phyloP scores from a whole-genome alignment of 192 early-diverging fungal genomes.

The Coemansia sp. region DNA sequence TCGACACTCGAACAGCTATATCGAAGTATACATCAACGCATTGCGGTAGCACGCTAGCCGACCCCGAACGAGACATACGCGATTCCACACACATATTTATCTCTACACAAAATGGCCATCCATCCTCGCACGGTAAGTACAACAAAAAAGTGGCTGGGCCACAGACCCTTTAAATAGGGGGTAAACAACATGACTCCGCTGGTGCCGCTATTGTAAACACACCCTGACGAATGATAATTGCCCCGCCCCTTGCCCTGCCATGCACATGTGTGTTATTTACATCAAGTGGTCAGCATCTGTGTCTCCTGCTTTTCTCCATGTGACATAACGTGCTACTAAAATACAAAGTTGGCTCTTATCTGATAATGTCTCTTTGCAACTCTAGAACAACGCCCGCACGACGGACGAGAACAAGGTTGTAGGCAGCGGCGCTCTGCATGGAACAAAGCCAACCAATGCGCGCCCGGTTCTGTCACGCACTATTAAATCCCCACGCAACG shows the following conservation, averaged over 20 bases:
- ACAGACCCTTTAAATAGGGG: neutral
- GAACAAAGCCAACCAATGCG: neutral
- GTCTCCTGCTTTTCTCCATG: neutral
- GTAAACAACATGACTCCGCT: neutral
- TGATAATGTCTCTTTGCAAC: neutral
- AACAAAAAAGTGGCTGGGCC: neutral
- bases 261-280: neutral
- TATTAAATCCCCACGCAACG: neutral
- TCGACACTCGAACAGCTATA: neutral
- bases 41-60: neutral
- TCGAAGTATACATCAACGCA: neutral
- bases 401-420: neutral
- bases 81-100: neutral
- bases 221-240: no score
- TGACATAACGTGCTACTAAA: neutral
- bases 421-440: neutral
- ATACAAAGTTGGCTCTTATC: neutral
- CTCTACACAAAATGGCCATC: neutral
- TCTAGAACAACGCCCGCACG: neutral
- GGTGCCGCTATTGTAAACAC: neutral
- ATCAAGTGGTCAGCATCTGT: neutral
- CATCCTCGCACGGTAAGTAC: neutral
- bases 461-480: neutral
- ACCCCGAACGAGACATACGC: neutral
- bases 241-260: neutral